These are phyloP conservation scores for Rhizoclosmatium globosum DNA, from an alignment of 192 early-diverging fungal genomes.

Conservation along the genomic window DNA sequence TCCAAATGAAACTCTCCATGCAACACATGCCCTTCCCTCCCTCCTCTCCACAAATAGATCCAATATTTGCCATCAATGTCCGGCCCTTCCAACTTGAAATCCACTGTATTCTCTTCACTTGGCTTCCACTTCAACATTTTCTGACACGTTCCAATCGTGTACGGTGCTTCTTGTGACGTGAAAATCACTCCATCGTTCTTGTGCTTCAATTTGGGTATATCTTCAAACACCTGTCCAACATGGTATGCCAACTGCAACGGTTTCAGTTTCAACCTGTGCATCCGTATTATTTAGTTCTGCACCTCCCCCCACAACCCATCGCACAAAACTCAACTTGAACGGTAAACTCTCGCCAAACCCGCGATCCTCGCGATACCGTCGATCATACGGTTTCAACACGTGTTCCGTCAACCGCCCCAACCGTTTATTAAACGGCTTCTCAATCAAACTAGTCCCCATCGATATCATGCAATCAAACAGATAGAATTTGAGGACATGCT, in stretches of 20 bases:
- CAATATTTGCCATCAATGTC: slow-evolving; percentile 44
- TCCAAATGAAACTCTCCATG: slow-evolving; percentile 51
- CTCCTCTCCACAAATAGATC: slow-evolving; percentile 34
- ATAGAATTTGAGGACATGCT: slow-evolving; percentile 36
- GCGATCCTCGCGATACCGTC: slow-evolving; percentile 49
- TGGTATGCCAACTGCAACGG: slow-evolving; percentile 57
- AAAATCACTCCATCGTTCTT: slow-evolving; percentile 78
- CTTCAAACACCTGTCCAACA: slow-evolving; percentile 61
- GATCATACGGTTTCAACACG: slow-evolving; percentile 72
- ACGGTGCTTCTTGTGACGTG: slow-evolving; percentile 62
- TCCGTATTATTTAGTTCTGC: slow-evolving; percentile 48
- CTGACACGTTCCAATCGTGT: slow-evolving; percentile 59
- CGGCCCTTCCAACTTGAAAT: slow-evolving; percentile 57
- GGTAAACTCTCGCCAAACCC: slow-evolving; percentile 53
- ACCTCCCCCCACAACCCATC: not conserved
- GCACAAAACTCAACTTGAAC: slow-evolving; percentile 55
- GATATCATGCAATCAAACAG: slow-evolving; percentile 77
- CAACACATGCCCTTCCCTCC: slow-evolving; percentile 43
- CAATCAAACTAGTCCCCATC: slow-evolving; percentile 62
- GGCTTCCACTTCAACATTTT: slow-evolving; percentile 76
- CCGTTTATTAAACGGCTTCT: slow-evolving; percentile 66
- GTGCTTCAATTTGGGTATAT: slow-evolving; percentile 70
- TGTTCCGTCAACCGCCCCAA: slow-evolving; percentile 74
- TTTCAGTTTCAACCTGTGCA: slow-evolving; percentile 61
- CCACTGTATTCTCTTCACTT: slow-evolving; percentile 64